phyloP scores from a whole-genome alignment of 805 yeast species.

The Spencermartinsiella europaea region DNA sequence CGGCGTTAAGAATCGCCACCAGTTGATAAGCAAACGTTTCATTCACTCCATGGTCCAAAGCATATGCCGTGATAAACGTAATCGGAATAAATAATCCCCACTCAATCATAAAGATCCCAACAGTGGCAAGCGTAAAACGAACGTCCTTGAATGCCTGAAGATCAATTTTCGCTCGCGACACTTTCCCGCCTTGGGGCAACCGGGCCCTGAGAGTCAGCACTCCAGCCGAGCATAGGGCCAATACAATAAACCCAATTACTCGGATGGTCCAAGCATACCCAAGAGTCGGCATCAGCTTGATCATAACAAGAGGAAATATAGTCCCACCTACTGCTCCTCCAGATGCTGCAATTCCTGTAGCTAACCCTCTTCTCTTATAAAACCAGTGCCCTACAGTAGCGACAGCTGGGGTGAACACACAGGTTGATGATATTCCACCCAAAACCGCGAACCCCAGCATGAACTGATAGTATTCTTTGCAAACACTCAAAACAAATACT shows the following conservation, averaged over 20 bases:
- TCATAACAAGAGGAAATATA: constrained; percentile 50
- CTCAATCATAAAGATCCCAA: constrained; percentile 38
- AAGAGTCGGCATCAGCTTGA: constrained; percentile 39
- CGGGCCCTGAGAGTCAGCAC: constrained; percentile 38
- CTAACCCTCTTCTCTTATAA: constrained; percentile 48
- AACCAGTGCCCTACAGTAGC: constrained; percentile 63
- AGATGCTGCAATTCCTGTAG: constrained; percentile 56
- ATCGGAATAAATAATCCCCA: constrained; percentile 47
- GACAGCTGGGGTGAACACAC: constrained; percentile 48
- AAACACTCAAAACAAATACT: constrained; percentile 46
- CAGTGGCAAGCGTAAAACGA: constrained; percentile 26
- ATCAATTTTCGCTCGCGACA: constrained; percentile 26
- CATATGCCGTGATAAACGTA: constrained; percentile 56
- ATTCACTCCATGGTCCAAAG: constrained; percentile 28
- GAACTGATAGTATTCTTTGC: constrained; percentile 52
- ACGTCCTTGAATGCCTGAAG: constrained; percentile 27
- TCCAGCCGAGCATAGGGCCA: constrained; percentile 28
- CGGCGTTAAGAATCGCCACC: constrained; percentile 44
- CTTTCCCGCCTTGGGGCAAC: constrained; percentile 22
- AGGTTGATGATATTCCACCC: constrained; percentile 42
- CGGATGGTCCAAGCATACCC: constrained; percentile 62
- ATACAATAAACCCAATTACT: constrained; percentile 36
- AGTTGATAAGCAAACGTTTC: constrained; percentile 31
- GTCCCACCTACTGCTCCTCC: constrained; percentile 70
- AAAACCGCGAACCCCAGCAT: constrained; percentile 49